Conservation (phyloP, 2,329 filamentous ascomycete species). For the Beauveria caledonica region DNA sequence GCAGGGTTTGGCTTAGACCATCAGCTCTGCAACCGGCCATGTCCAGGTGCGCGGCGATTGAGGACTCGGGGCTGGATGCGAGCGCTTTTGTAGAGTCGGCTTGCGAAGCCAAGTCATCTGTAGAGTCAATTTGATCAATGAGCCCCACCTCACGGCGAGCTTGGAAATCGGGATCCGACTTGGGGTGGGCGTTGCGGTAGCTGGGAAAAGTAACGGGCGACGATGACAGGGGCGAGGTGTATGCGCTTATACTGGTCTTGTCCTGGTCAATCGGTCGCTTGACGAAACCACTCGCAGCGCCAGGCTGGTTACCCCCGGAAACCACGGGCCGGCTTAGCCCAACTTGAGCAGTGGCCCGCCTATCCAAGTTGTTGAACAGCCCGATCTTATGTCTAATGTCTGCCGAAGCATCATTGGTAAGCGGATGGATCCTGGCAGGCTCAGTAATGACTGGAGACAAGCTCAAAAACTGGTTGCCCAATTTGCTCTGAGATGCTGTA, state of each 20-base stretch:
- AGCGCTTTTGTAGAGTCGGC: slow-evolving; percentile 9
- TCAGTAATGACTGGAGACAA: slow-evolving; percentile 18
- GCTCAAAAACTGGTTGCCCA: slow-evolving; percentile 35
- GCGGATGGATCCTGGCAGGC: not conserved
- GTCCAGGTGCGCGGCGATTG: slow-evolving; percentile 8
- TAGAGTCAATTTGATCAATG: slow-evolving; percentile 22
- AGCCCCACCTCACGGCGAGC: slow-evolving; percentile 7
- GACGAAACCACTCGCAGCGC: not conserved
- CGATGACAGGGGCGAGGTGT: slow-evolving; percentile 7
- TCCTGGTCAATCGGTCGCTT: slow-evolving; percentile 4
- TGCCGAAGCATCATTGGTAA: slow-evolving; percentile 20
- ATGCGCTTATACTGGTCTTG: slow-evolving; percentile 1
- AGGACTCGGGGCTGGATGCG: slow-evolving; percentile 8
- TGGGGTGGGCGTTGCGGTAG: slow-evolving; percentile 36
- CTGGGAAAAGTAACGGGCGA: slow-evolving; percentile 17
- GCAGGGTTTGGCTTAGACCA: not conserved
- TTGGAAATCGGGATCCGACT: slow-evolving; percentile 37
- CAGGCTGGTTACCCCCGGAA: slow-evolving; percentile 48
- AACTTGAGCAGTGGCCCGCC: slow-evolving; percentile 56
- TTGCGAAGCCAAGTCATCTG: slow-evolving; percentile 11
- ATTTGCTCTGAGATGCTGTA: slow-evolving; percentile 34
- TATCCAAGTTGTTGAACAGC: slow-evolving; percentile 51
- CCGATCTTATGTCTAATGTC: slow-evolving; percentile 49
- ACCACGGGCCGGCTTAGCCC: slow-evolving; percentile 54
- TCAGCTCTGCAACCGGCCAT: not conserved